These are phyloP conservation scores for Tribonema minus DNA, from an alignment of 108 stramenopile species.

Conservation along the genomic window DNA sequence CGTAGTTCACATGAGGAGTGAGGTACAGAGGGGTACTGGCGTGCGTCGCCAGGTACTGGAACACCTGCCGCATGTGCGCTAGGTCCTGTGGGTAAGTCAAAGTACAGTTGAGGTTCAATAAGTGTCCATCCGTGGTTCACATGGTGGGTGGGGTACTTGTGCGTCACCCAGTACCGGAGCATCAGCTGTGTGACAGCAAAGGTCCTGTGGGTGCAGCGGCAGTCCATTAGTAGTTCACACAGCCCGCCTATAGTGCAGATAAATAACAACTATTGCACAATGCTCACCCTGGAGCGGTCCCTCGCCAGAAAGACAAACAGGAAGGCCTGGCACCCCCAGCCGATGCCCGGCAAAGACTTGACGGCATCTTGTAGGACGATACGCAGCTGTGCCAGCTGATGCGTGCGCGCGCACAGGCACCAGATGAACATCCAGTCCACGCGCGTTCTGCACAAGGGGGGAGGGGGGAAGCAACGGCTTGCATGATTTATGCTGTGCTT, in stretches of 20 bases:
- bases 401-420: constrained; percentile 35
- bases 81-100: constrained; percentile 3
- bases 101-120: too few species aligned
- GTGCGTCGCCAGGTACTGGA: constrained; percentile 16
- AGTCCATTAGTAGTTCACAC: too few species aligned
- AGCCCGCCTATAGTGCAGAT: too few species aligned
- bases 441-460: constrained; percentile 32
- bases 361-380: constrained; percentile 46
- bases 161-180: constrained; percentile 8
- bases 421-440: constrained; percentile 53
- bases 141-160: too few species aligned
- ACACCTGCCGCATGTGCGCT: constrained; percentile 22
- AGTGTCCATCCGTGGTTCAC: too few species aligned
- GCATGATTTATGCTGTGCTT: too few species aligned
- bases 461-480: too few species aligned
- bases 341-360: constrained; percentile 42
- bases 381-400: constrained; percentile 30
- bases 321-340: constrained; percentile 41
- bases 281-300: background rate
- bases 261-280: too few species aligned
- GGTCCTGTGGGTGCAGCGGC: background rate
- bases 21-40: too few species aligned
- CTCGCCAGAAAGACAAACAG: background rate
- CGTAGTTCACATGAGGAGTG: too few species aligned
- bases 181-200: constrained; percentile 8